Conservation (phyloP, 2,329 filamentous ascomycete species). For the Phialophora chinensis region DNA sequence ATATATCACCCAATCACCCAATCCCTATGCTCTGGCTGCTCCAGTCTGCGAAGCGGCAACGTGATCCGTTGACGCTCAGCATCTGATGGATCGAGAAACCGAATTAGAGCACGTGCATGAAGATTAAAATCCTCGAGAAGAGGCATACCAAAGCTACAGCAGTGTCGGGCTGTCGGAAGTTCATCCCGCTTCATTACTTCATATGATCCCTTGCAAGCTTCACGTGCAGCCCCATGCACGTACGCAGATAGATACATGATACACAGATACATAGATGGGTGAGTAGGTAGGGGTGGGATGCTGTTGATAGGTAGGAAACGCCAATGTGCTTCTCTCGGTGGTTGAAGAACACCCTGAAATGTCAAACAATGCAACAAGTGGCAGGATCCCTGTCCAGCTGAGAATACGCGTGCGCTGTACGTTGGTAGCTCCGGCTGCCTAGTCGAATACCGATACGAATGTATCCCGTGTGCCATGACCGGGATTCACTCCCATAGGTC, state of each 20-base stretch:
- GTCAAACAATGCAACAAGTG: constrained; percentile 41
- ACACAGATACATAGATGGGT: background rate
- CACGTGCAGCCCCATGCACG: background rate
- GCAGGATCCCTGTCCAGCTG: constrained; percentile 15
- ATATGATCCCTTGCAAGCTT: background rate
- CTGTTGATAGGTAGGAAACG: too few relatives aligned
- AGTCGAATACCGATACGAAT: background rate
- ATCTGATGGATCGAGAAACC: background rate
- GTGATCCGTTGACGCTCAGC: background rate
- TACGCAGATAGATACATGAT: background rate
- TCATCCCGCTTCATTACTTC: background rate
- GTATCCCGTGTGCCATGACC: background rate
- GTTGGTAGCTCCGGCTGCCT: background rate
- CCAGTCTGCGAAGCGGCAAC: too few relatives aligned
- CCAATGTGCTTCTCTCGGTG: background rate
- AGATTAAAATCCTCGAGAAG: background rate
- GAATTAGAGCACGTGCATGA: background rate
- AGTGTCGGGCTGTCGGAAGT: background rate
- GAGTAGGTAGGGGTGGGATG: too few relatives aligned
- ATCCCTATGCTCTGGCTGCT: background rate
- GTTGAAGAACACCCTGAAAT: background rate
- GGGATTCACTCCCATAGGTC: background rate
- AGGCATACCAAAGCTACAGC: background rate
- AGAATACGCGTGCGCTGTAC: background rate
- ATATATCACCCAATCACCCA: background rate